Percentiles rank a stretch among this genome's conserved stretches.
Conservation (phyloP, 129 eudicot genomes). For the Rutidosis leptorrhynchoides region DNA sequence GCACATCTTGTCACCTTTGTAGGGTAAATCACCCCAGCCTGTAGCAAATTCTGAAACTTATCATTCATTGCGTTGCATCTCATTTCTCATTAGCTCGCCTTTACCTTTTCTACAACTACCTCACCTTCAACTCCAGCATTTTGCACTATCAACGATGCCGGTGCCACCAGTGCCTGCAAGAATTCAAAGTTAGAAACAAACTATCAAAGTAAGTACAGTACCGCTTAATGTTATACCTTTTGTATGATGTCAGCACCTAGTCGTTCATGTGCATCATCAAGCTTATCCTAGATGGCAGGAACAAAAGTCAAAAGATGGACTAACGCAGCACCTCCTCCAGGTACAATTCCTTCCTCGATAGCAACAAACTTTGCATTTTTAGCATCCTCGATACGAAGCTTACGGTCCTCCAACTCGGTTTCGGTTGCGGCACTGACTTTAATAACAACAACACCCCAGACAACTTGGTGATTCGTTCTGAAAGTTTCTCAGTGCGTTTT, state of each 20-base stretch:
- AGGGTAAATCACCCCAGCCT: conserved; percentile 86
- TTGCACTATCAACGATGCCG: no score
- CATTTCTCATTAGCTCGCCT: conserved; percentile 70
- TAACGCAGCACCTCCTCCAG: conserved; percentile 96
- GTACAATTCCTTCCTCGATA: conserved; percentile 95
- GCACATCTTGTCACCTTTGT: conserved; percentile 94
- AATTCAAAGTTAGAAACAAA: neutral
- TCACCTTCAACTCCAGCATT: conserved; percentile 97
- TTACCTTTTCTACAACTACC: conserved; percentile 90
- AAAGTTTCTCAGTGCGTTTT: conserved; percentile 79
- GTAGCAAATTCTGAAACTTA: conserved; percentile 67
- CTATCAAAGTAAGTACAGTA: neutral
- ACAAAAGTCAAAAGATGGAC: conserved; percentile 78
- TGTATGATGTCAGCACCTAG: no score
- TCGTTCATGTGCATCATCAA: conserved; percentile 84
- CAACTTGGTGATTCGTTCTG: conserved; percentile 84
- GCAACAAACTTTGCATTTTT: conserved; percentile 97
- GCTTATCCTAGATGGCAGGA: conserved; percentile 70
- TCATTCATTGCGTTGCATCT: conserved; percentile 94
- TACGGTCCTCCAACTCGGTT: conserved; percentile 85
- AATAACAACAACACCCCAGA: conserved; percentile 96
- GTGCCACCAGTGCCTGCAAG: conserved; percentile 68
- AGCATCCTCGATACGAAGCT: no score
- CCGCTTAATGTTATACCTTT: conserved; percentile 42
- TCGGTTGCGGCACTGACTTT: conserved; percentile 98